Percentiles rank a stretch among this genome's conserved stretches.
Evolutionary conservation across 345 rosid species (phyloP).

Genomic region (Euphorbia lathyris): DNA sequence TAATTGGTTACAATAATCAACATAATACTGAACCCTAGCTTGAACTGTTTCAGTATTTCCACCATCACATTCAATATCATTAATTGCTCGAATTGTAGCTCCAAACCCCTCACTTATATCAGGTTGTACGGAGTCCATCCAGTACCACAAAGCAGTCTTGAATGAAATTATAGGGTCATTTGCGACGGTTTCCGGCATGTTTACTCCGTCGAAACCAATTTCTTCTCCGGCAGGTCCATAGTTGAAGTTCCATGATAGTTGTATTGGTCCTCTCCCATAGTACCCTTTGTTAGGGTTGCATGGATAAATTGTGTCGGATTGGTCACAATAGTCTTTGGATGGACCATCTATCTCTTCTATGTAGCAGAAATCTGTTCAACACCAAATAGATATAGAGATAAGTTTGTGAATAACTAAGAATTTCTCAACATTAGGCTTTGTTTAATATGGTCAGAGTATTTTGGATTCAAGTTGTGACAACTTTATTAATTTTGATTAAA

Average conservation of each 20-base stretch:
- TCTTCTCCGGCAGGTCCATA: conserved; percentile 44
- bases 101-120: conserved; percentile 43
- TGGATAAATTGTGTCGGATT: conserved; percentile 40
- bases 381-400: no score
- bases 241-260: conserved; percentile 52
- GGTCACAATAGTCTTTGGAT: conserved; percentile 45
- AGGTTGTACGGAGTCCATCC: conserved; percentile 39
- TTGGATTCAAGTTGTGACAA: no score
- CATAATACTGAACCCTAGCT: conserved; percentile 36
- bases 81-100: conserved; percentile 47
- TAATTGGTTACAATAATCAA: conserved; percentile 36
- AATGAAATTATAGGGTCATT: conserved; percentile 35
- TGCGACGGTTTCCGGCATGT: conserved; percentile 42
- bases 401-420: no score
- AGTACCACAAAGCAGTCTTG: conserved; percentile 46
- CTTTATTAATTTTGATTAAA: no score
- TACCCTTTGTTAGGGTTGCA: conserved; percentile 48
- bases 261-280: conserved; percentile 49
- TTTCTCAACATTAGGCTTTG: no score
- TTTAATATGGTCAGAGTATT: no score
- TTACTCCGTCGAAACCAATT: conserved; percentile 38
- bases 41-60: conserved; percentile 24
- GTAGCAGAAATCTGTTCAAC: conserved; percentile 53
- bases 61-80: conserved; percentile 45
- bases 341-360: conserved; percentile 59